A percentile compares a stretch with the other conserved stretches of the same genome.
These are phyloP conservation scores for Spathaspora girioi DNA, from an alignment of 805 yeast species.

Conservation along the genomic window DNA sequence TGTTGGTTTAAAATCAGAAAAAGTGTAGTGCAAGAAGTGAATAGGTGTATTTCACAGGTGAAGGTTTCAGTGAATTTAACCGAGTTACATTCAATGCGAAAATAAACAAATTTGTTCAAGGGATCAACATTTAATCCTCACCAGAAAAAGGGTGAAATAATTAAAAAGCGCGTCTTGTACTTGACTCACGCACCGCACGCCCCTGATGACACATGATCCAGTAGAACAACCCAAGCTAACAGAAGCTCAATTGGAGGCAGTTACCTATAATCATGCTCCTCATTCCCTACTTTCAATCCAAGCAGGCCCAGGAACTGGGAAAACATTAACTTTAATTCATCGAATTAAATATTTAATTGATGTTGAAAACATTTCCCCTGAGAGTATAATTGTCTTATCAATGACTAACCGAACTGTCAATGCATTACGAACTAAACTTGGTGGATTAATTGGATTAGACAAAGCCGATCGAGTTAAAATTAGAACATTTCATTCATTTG, in stretches of 20 bases:
- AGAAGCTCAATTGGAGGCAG: conserved; percentile 43
- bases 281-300: conserved; percentile 45
- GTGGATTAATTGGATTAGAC: conserved; percentile 27
- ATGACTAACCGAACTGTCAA: conserved; percentile 69
- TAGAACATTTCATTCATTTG: conserved; percentile 63
- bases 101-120: too few species aligned
- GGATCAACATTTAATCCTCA: too few species aligned
- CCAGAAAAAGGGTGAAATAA: too few species aligned
- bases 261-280: conserved; percentile 36
- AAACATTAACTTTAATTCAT: conserved; percentile 55
- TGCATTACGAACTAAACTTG: conserved; percentile 34
- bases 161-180: too few species aligned
- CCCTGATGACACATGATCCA: background rate
- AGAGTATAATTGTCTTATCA: conserved; percentile 57
- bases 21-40: too few species aligned
- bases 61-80: too few species aligned
- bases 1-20: too few species aligned
- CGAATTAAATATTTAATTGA: conserved; percentile 48
- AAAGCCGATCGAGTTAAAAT: conserved; percentile 35
- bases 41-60: too few species aligned
- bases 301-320: conserved; percentile 79
- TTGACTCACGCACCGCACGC: too few species aligned
- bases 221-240: conserved; percentile 19
- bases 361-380: conserved; percentile 38
- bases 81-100: too few species aligned